phyloP scores from a whole-genome alignment of 2,329 filamentous ascomycete genomes.

The Nemania abortiva region DNA sequence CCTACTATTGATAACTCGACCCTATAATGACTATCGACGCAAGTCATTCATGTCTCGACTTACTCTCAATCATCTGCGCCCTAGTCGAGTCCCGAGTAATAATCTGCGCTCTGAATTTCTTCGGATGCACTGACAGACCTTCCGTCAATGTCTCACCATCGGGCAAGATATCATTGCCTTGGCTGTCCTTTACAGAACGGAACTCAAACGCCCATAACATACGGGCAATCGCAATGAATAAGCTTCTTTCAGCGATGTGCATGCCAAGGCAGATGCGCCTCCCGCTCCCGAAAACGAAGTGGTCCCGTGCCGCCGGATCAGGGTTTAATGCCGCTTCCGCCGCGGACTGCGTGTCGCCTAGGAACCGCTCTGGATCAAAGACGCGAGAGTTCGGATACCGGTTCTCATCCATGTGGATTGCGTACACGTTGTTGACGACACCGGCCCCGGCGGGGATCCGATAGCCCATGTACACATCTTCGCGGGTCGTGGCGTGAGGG shows the following conservation, averaged over 20 bases:
- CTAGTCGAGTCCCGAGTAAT: neutral
- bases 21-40: neutral
- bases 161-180: constrained; percentile 14
- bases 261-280: constrained; percentile 23
- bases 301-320: constrained; percentile 45
- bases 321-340: constrained; percentile 51
- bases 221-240: constrained; percentile 13
- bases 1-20: too few relatives aligned
- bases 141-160: constrained; percentile 9
- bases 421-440: constrained; percentile 28
- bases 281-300: constrained; percentile 20
- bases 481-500: constrained; percentile 8
- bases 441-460: constrained; percentile 10
- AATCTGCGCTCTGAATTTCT: neutral
- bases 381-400: constrained; percentile 55
- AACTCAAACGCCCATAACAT: constrained; percentile 27
- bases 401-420: constrained; percentile 59
- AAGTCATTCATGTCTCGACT: neutral
- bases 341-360: constrained; percentile 40
- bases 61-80: constrained; percentile 10
- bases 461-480: constrained; percentile 8
- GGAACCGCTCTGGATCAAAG: constrained; percentile 56
- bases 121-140: constrained; percentile 7
- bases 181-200: neutral
- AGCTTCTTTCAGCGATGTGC: constrained; percentile 13